Percentiles rank a stretch among this genome's conserved stretches.
phyloP scores from a whole-genome alignment of 192 early-diverging fungal genomes.

The Coemansia furcata region DNA sequence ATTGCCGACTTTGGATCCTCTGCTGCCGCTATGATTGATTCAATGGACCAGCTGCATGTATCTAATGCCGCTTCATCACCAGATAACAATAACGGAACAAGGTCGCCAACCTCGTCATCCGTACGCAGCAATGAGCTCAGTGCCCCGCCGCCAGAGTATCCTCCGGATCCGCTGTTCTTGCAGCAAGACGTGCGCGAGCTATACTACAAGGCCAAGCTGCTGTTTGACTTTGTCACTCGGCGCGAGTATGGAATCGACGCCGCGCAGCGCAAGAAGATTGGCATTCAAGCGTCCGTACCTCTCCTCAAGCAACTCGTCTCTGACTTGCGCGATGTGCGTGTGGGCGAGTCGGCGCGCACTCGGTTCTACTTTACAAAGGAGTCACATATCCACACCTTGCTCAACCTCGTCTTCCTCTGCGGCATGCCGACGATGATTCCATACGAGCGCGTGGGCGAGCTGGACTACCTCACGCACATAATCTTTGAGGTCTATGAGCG shows the following conservation, averaged over 20 bases:
- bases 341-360: slow-evolving; percentile 45
- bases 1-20: not conserved
- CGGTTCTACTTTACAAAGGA: slow-evolving; percentile 95
- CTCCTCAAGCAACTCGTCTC: slow-evolving; percentile 77
- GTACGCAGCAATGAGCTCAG: slow-evolving; percentile 7
- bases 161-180: slow-evolving; percentile 47
- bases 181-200: slow-evolving; percentile 63
- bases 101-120: not conserved
- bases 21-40: not conserved
- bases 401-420: slow-evolving; percentile 88
- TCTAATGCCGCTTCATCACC: not conserved
- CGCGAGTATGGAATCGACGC: slow-evolving; percentile 91
- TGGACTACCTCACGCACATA: slow-evolving; percentile 97
- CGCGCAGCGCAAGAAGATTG: slow-evolving; percentile 82
- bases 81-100: not conserved
- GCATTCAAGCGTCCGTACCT: slow-evolving; percentile 69
- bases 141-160: slow-evolving; percentile 26
- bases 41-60: not conserved
- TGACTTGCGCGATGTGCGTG: slow-evolving; percentile 57
- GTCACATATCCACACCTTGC: slow-evolving; percentile 88
- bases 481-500: slow-evolving; percentile 96
- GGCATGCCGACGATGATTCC: slow-evolving; percentile 73
- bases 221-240: slow-evolving; percentile 93
- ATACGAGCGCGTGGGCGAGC: slow-evolving; percentile 70
- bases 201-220: slow-evolving; percentile 75